These are phyloP conservation scores for Rutstroemia sp. DNA, from an alignment of 2,329 filamentous ascomycete genomes.

Conservation along the genomic window DNA sequence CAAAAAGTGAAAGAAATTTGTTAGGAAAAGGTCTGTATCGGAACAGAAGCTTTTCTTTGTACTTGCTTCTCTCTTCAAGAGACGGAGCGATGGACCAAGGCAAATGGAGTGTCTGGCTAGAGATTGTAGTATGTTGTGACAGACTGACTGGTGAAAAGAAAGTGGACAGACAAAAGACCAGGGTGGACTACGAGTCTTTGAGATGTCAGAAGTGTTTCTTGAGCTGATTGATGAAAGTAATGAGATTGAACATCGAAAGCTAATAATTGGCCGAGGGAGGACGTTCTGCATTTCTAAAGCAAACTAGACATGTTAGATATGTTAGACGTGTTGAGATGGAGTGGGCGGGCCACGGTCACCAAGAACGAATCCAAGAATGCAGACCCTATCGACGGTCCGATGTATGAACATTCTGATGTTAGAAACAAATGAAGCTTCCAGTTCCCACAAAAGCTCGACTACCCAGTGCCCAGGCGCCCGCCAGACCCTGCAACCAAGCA, in stretches of 20 bases:
- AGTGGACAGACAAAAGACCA: not conserved
- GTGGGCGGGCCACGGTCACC: too few relatives aligned
- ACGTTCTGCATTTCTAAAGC: not conserved
- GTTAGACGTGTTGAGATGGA: too few relatives aligned
- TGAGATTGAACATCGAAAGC: not conserved
- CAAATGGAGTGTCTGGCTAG: not conserved
- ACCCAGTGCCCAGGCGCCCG: too few relatives aligned
- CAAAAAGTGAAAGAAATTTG: not conserved
- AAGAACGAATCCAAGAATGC: too few relatives aligned
- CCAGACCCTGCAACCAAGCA: too few relatives aligned
- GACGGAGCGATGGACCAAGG: too few relatives aligned
- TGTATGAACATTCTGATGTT: slow-evolving; percentile 3
- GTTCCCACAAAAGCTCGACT: too few relatives aligned
- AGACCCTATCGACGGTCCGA: not conserved
- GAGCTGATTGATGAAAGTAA: not conserved
- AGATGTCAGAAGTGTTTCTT: not conserved
- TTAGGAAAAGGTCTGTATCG: not conserved
- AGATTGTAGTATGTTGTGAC: not conserved
- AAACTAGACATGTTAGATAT: not conserved
- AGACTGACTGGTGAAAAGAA: not conserved
- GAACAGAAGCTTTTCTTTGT: slow-evolving; percentile 1
- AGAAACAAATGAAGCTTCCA: not conserved
- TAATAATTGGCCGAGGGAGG: slow-evolving; percentile 1
- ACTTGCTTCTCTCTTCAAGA: not conserved
- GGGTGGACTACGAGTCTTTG: not conserved